Evolutionary conservation across 2,329 filamentous ascomycete species (phyloP), one percentile per base, ranked within the genome.

Genomic region (Colletotrichum gloeosporioides): DNA sequence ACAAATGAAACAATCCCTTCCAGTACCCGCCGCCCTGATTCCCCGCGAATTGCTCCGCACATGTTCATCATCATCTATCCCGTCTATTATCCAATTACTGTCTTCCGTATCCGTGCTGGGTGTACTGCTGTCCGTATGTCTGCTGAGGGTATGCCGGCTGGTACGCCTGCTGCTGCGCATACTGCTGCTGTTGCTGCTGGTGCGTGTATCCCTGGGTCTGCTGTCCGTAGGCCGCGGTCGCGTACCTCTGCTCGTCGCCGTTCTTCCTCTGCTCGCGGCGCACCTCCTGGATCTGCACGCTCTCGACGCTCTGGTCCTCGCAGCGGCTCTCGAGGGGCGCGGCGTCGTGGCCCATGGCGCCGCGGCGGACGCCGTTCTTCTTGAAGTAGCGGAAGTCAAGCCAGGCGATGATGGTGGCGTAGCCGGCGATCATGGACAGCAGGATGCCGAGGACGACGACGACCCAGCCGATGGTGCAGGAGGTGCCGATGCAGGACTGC

Each of bases 401-500:
- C 69, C 65, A 69, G 25, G 73, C 29, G 64, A 76, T 76, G 63
- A 73, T 63, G 25, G 73, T 65, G 7, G 65, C 49, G 44, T 73
- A 69, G 22, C 39, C 70, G 55, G 73, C 73, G 32, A 76, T 3
- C 18, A 76, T 69, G 70, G 70, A 67, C 16, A 78, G 32, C 29
- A 78, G 39, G 53, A 75, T 67, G 2, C 55, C 63, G 10, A 78
- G 5, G 18, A 71, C 75, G 8, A 71, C 71, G 25, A 76, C 64
- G 39, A 76, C 32, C 70, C 73, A 73, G 53, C 71, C 69, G 36
- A 78, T 32, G 36, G 62, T 63, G 74, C 74, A 78, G 74, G 44
- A 75, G 32, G 55, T 66, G 13, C 77, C 74, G 22, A 69, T 25
- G 64, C 77, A 78, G 25, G 39, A 18, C 27, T 64, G 63, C 15